Evolutionary conservation across 306 rosid species (phyloP).

Genomic region (Oemleria cerasiformis): DNA sequence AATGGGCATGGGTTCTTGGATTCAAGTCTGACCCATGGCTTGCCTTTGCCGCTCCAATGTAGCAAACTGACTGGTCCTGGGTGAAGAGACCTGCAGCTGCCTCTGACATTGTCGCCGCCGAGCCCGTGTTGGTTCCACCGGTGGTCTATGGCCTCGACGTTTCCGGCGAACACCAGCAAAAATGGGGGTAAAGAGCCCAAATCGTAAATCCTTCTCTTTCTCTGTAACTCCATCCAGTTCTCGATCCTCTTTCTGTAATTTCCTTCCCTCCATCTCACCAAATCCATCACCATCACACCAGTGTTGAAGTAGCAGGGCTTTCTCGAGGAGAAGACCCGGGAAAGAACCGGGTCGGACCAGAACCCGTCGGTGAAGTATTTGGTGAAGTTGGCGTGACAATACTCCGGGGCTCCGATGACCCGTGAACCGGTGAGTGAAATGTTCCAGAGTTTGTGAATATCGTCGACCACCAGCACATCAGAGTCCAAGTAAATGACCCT

Average conservation of each 20-base stretch:
- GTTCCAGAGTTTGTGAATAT: constrained; percentile 77
- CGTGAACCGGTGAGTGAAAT: constrained; percentile 36
- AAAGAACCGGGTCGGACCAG: constrained; percentile 76
- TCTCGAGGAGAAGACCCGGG: constrained; percentile 52
- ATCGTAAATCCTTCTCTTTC: constrained; percentile 68
- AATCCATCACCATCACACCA: constrained; percentile 91
- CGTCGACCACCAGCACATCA: constrained; percentile 76
- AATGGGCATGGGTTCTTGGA: constrained; percentile 62
- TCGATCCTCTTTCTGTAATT: constrained; percentile 66
- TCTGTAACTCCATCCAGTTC: constrained; percentile 89
- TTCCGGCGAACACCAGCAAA: constrained; percentile 68
- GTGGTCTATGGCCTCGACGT: constrained; percentile 79
- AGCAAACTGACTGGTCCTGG: constrained; percentile 89
- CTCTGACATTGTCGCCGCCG: constrained; percentile 87
- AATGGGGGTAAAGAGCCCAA: constrained; percentile 90
- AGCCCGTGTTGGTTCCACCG: constrained; percentile 95
- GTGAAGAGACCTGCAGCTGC: constrained; percentile 76
- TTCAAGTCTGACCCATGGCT: constrained; percentile 94
- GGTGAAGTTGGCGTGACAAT: constrained; percentile 94
- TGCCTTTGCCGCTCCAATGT: constrained; percentile 98
- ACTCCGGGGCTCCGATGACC: constrained; percentile 92
- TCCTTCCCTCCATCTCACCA: constrained; percentile 68
- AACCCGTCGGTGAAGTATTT: constrained; percentile 81
- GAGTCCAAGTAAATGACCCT: constrained; percentile 90
- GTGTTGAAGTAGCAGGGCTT: constrained; percentile 90